A percentile compares a stretch with the other conserved stretches of the same genome.
Evolutionary conservation across 495 filamentous ascomycete species (phyloP).

Genomic region (Daldinia decipiens): DNA sequence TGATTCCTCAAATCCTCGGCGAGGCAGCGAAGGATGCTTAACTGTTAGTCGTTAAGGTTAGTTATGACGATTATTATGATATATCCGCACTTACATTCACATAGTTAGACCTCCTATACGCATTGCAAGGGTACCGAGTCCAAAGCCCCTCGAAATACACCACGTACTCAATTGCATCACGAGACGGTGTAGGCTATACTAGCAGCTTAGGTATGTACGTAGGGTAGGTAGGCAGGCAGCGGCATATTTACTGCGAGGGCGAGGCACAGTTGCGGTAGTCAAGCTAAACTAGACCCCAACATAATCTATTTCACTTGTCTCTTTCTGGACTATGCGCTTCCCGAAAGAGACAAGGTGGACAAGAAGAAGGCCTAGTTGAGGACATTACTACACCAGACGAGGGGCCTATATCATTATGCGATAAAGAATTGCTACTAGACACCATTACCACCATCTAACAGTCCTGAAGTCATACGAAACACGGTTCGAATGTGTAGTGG

Average conservation of each 20-base stretch:
- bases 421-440: constrained; percentile 1
- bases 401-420: constrained; percentile 3
- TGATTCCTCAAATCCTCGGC: constrained; percentile 21
- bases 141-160: background rate
- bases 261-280: constrained; percentile 25
- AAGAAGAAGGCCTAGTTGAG: background rate
- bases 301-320: constrained; percentile 18
- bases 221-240: background rate
- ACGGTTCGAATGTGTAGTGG: constrained; percentile 7
- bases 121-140: background rate
- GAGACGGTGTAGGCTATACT: constrained; percentile 13
- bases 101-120: background rate
- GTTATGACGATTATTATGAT: constrained; percentile 12
- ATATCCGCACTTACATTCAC: constrained; percentile 2
- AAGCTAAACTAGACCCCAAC: background rate
- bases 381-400: background rate
- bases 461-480: constrained; percentile 17
- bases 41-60: background rate
- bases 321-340: constrained; percentile 19
- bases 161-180: constrained; percentile 19
- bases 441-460: background rate
- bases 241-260: constrained; percentile 22
- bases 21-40: constrained; percentile 19
- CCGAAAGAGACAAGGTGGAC: constrained; percentile 6
- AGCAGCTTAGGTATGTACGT: background rate